These are phyloP conservation scores for Maudiozyma pseudohumilis DNA, from an alignment of 805 yeast species.

Conservation along the genomic window DNA sequence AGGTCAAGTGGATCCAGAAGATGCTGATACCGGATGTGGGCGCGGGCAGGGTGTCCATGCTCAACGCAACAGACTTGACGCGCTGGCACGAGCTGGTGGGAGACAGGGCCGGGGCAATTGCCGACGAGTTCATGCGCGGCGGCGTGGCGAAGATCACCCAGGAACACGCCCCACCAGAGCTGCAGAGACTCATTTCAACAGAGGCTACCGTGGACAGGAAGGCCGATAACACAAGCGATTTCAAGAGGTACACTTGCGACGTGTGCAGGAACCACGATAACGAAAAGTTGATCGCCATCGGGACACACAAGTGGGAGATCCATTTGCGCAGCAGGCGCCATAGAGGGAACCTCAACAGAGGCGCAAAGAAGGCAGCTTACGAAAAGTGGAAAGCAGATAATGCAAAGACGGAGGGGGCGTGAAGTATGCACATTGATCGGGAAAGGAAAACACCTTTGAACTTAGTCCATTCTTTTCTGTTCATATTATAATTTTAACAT, in stretches of 20 bases:
- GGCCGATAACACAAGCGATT: slow-evolving; percentile 34
- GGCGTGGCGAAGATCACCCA: slow-evolving; percentile 6
- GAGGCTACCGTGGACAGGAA: slow-evolving; percentile 5
- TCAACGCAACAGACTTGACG: slow-evolving; percentile 67
- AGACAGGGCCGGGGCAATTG: slow-evolving; percentile 43
- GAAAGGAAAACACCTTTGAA: too few species aligned
- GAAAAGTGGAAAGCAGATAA: slow-evolving; percentile 33
- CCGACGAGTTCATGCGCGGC: slow-evolving; percentile 32
- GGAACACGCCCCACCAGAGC: slow-evolving; percentile 32
- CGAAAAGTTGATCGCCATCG: slow-evolving; percentile 55
- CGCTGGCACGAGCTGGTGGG: slow-evolving; percentile 53
- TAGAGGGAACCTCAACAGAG: slow-evolving; percentile 38
- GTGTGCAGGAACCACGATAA: slow-evolving; percentile 50
- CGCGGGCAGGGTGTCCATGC: slow-evolving; percentile 51
- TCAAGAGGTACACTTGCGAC: slow-evolving; percentile 53
- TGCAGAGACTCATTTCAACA: slow-evolving; percentile 21
- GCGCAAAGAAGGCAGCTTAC: slow-evolving; percentile 42
- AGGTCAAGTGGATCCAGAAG: slow-evolving; percentile 83
- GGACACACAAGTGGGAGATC: slow-evolving; percentile 56
- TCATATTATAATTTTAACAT: neutral
- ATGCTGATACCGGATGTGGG: slow-evolving; percentile 52
- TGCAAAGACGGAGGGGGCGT: too few species aligned
- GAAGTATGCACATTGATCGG: neutral
- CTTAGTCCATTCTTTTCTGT: neutral
- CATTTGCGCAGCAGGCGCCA: slow-evolving; percentile 68